phyloP scores from a whole-genome alignment of 208 protist genomes.

The Crithidia acanthocephali region DNA sequence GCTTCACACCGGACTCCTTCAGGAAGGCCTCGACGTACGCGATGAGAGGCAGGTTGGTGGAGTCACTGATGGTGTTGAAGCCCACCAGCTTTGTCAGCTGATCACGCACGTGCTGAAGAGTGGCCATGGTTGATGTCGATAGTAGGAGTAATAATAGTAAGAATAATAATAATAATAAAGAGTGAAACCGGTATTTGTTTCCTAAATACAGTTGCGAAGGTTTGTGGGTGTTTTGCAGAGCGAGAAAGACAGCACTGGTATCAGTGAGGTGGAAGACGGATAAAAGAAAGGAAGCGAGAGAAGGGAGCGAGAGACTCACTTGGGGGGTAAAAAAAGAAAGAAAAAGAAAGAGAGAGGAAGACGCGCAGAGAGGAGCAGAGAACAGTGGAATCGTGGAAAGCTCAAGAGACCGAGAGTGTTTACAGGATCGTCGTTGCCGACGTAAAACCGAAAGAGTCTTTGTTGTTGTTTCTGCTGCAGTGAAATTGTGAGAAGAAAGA shows the following conservation, averaged over 20 bases:
- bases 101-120: conserved; percentile 30
- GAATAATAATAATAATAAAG: neutral
- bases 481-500: too few species aligned
- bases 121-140: conserved; percentile 32
- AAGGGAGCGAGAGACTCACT: neutral
- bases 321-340: neutral
- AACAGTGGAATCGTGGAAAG: too few species aligned
- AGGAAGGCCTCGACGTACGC: conserved; percentile 46
- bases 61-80: conserved; percentile 64
- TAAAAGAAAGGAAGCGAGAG: neutral
- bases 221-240: too few species aligned
- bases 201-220: too few species aligned
- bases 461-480: too few species aligned
- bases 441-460: too few species aligned
- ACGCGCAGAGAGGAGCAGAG: too few species aligned
- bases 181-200: too few species aligned
- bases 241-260: too few species aligned
- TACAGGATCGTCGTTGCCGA: too few species aligned
- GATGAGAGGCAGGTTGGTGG: conserved; percentile 56
- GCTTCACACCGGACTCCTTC: conserved; percentile 33
- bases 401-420: too few species aligned
- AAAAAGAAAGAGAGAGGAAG: neutral
- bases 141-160: neutral
- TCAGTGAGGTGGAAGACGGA: neutral
- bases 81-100: conserved; percentile 64